Evolutionary conservation across 208 protist genomes (phyloP), one percentile per base, ranked within the genome.

Genomic region (Crithidia thermophila): DNA sequence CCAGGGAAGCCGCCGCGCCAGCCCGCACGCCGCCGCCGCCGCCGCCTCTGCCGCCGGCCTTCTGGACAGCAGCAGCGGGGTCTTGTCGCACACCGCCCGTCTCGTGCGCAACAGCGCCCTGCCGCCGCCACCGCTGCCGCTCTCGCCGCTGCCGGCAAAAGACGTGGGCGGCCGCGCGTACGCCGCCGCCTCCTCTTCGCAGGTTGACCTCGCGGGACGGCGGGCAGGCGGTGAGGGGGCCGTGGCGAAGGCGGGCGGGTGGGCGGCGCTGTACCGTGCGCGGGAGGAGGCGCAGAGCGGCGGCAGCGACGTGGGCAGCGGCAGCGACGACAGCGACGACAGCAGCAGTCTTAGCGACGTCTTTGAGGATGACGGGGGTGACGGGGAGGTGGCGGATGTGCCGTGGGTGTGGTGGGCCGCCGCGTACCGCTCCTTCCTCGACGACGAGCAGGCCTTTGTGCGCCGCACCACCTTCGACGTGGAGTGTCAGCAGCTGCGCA

Each of bases 381-480:
- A 40, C 14, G 72, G 66, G 0, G 63, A 63, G 36, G 58, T 30
- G 31, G 74, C 51, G 53, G 75, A 57, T 56, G 64, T 67, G 56
- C 49, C 69, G 40, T 95, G 90, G 87, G 64, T 82, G 62, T 79
- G 82, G 75, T 95, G 90, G 90, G 80, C 77, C 1, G 73, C 58
- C 20, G 90, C 83, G 20, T 95, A 95, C 72, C 75, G 87, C 27
- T 62, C 62, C 21, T 95, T 93, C 47, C 70, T 95, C 21, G 82
- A 92, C 60, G 74, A 81, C 53, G 82, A 92, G 64, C 74, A 86
- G 61, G 77, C 77, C 9, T 91, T 95, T 61, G 90, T 93, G 50
- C 67, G 79, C 57, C 85, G 90, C 50, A 85, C 85, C 10, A 82
- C 70, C 27, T 95, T 93, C 62, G 87, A 93, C 30, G 77, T 90